Conservation (phyloP, 148 eudicot species). For the Vaccinium macrocarpon region DNA sequence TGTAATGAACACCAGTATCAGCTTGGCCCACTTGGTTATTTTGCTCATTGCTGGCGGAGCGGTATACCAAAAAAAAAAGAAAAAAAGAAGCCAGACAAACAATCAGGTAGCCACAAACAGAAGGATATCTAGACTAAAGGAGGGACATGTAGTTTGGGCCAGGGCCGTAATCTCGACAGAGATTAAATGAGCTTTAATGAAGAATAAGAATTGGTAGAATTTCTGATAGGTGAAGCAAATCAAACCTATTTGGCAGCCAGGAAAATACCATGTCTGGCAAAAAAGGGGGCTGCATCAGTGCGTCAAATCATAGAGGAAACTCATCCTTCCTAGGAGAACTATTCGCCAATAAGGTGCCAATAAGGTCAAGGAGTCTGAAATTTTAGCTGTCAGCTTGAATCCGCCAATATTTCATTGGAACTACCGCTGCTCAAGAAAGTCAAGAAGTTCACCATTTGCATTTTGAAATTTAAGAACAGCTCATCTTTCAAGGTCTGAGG, state of each 20-base stretch:
- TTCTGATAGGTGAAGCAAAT: too few relatives aligned
- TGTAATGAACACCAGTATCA: not conserved
- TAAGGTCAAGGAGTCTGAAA: not conserved
- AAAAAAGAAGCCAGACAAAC: too few relatives aligned
- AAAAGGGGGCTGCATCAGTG: not conserved
- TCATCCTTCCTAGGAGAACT: not conserved
- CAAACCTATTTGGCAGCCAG: not conserved
- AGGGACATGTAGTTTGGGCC: too few relatives aligned
- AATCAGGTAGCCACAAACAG: too few relatives aligned
- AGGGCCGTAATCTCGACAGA: too few relatives aligned
- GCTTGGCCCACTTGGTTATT: not conserved
- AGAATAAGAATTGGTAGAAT: too few relatives aligned
- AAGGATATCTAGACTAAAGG: too few relatives aligned
- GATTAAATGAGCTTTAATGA: too few relatives aligned
- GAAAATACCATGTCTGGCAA: not conserved
- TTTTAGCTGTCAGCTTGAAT: not conserved
- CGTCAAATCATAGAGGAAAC: not conserved
- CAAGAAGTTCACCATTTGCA: not conserved
- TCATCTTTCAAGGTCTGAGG: not conserved
- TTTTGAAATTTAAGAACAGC: not conserved
- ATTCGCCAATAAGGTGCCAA: not conserved
- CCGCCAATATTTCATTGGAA: not conserved
- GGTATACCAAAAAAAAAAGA: too few relatives aligned
- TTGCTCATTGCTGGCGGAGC: too few relatives aligned
- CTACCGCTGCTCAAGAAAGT: conserved; percentile 2